Base-by-base conservation (phyloP, 768 basidiomycete species). In the Amanita muscaria region DNA sequence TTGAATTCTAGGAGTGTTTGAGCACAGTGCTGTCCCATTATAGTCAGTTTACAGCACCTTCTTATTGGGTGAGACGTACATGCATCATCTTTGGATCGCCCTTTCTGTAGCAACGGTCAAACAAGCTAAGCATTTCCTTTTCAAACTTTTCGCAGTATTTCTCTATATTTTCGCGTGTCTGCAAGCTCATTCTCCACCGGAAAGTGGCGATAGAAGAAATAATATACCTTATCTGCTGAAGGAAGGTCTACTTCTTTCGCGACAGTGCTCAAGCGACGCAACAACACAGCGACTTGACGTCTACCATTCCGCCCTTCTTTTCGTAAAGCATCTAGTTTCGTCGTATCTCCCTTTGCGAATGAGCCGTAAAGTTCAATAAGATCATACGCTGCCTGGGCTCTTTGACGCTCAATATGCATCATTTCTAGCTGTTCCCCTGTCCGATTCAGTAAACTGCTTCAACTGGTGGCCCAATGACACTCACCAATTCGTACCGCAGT, bases 11-110 rank as follows among this genome's bases (percentile, higher is more conserved):
- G 76, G 5, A 99, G 69, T 2, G 90, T 94, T 66, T 93, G 88
- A 0, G 96, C 94, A 57, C 94, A 98, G 58, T 98, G 96, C 94
- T 99, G 6, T 34, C 16, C 33, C 56, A 34, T n/a, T 47, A 27
- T 46, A 27, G 32, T 37, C 30, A 47, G 9, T 23, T 31, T n/a
- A n/a, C 32, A 47, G 35, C 6, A 21, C 11, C 43, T 19, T 33
- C 27, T n/a, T 22, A 8, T 11, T 32, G 43, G 42, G 40, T 33
- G 16, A 29, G 29, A 68, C 77, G 35, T 47, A 86, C 96, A 66
- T 93, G 89, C 96, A 99, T 99, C 86, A 97, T 88, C 65, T 94
- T 94, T 0, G 96, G 96, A 59, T 99, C 96, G 24, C 93, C 92
- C 58, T 90, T 89, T 42, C 93, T 79, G 64, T 98, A 99, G 56